Base-by-base conservation (phyloP, 352 stramenopile genomes). In the Phytopythium ostracodes region DNA sequence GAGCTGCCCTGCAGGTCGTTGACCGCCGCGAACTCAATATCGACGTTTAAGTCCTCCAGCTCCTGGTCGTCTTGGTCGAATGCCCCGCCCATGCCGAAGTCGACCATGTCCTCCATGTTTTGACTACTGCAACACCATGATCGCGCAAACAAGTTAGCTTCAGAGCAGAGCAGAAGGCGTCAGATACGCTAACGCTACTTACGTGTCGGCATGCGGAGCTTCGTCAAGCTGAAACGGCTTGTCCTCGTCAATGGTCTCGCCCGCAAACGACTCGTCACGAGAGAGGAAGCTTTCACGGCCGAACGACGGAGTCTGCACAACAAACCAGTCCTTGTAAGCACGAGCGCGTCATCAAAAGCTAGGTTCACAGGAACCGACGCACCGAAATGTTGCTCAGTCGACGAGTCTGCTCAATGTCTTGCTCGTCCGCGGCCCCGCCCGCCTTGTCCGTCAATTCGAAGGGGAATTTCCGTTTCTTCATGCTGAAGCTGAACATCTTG, bases 391-490 rank as follows among this genome's bases (percentile, higher is more conserved):
- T 71, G 22, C 82, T 94, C 71, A 89, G 79, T 31, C 81, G 81
- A 27, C 84, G 80, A 24, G 77, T 87, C 44, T 89, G 67, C 51
- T 94, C 85, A 50, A 91, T 76, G n/a, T 79, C 71, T 5, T 84
- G 71, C 31, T 72, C 59, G 20, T 65, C 46, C 14, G 64, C 38
- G 27, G 42, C n/a, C 22, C 38, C 36, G 24, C 56, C 55, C 1
- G 69, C 38, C 5, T 65, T 61, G 10, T 73, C 52, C 29, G 68
- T 69, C 2, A 50, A 63, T 27, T 73, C 63, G 58, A 92, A 92
- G 33, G 80, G 84, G 47, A 94, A 89, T 54, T 91, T 96, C 20
- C 75, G 73, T 72, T 93, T 93, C 70, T 86, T 92, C 88, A 95
- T 95, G 1, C 83, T 94, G 54, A 81, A 62, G 58, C 79, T 78